Evolutionary conservation across 805 yeast genomes (phyloP), one percentile per base, ranked within the genome.

Genomic region (Candida boidinii): DNA sequence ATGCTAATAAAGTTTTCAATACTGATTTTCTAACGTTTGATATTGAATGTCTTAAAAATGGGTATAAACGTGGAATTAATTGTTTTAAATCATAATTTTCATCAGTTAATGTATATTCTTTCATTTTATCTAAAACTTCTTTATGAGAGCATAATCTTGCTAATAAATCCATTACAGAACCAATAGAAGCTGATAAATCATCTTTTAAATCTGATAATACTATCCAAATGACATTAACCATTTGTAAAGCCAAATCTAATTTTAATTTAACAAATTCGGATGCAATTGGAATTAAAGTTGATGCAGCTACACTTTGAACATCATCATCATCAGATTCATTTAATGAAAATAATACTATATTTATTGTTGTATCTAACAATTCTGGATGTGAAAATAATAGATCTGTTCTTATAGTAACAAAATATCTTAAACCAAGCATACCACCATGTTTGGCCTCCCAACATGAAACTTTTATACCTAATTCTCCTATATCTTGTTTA

Each of bases 361-460:
- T 67, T 4, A 88, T 78, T 1, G 88, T 87, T 33, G 72, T 70
- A 39, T 80, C 80, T 23, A 92, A 62, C 21, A 78, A 53, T 12
- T 74, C 66, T 2, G 75, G 68, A 33, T 73, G 70, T 10, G 66
- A 55, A 21, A 79, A 63, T 16, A 90, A 61, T n/a, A 87, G 68
- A 41, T 83, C 92, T 0, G 86, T 76, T 45, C 95, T 69, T 4
- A 90, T 86, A 38, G 95, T 80, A 9, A 90, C 98, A 45, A 92
- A 79, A 56, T 92, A 92, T 33, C 95, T 67, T 33, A 92, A 64
- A 0, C 97, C 98, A 10, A 92, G 70, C 79, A 92, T 77, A 30
- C 97, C 99, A 45, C 97, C 98, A 63, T 92, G 98, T 38, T 92
- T 83, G 3, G 96, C 97, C 53, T 94, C 96, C 98, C 98, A 92